Conservation (phyloP, 2,329 filamentous ascomycete genomes). For the Fusarium pseudocircinatum region DNA sequence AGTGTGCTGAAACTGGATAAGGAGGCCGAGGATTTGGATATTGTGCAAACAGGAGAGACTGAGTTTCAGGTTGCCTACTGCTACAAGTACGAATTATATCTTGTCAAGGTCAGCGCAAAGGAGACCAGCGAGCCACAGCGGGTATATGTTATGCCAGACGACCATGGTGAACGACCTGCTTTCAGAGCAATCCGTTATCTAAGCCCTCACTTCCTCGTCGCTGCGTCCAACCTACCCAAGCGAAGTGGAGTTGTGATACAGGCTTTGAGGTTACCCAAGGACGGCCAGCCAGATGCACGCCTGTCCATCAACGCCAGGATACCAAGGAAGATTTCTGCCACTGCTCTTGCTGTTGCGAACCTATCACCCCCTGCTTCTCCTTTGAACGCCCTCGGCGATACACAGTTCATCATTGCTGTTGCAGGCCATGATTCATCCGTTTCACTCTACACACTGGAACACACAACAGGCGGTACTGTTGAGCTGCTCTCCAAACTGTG, state of each 20-base stretch:
- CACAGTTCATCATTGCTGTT: conserved; percentile 83
- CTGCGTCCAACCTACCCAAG: conserved; percentile 67
- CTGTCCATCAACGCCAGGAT: conserved; percentile 66
- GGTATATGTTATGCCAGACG: conserved; percentile 66
- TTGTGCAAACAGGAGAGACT: conserved; percentile 67
- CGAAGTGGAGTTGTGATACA: conserved; percentile 66
- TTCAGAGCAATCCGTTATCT: conserved; percentile 70
- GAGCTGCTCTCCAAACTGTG: conserved; percentile 63
- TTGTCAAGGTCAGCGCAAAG: conserved; percentile 65
- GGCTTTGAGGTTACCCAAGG: conserved; percentile 62
- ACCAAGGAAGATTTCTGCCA: conserved; percentile 75
- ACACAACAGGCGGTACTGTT: conserved; percentile 58
- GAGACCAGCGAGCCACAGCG: conserved; percentile 58
- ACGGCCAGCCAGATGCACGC: conserved; percentile 53
- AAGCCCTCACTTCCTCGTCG: conserved; percentile 65
- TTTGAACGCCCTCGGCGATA: conserved; percentile 64
- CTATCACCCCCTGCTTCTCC: conserved; percentile 66
- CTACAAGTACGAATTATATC: conserved; percentile 77
- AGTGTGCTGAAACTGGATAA: conserved; percentile 61
- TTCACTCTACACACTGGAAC: conserved; percentile 80
- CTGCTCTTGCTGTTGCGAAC: conserved; percentile 79
- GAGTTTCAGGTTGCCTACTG: conserved; percentile 81
- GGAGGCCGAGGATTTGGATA: conserved; percentile 76
- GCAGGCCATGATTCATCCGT: conserved; percentile 84
- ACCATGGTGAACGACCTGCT: conserved; percentile 57